Conservation (phyloP, 768 basidiomycete species). For the Lenzites betulinus region DNA sequence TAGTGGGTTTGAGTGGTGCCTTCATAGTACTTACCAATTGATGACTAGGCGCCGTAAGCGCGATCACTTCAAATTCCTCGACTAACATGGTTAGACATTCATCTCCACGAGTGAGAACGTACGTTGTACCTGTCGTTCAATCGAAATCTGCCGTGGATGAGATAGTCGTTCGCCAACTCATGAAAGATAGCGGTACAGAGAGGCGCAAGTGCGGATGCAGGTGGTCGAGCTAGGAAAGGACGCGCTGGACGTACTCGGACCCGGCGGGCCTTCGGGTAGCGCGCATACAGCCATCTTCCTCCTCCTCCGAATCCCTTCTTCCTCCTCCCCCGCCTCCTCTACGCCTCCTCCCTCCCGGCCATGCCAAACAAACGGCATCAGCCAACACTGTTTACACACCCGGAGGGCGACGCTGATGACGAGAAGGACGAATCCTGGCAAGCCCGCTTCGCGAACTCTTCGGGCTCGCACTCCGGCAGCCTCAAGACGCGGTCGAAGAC, state of each 20-base stretch:
- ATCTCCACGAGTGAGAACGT: too few relatives aligned
- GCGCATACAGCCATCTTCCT: background rate
- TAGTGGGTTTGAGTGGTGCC: too few relatives aligned
- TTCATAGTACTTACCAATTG: too few relatives aligned
- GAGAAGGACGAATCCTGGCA: constrained; percentile 52
- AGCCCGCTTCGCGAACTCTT: background rate
- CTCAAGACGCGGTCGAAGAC: constrained; percentile 31
- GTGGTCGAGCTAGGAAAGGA: background rate
- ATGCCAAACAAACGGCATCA: constrained; percentile 55
- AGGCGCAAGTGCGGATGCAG: too few relatives aligned
- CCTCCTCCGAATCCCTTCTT: background rate
- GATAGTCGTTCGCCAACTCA: too few relatives aligned
- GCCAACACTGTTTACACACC: constrained; percentile 69
- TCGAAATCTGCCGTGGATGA: too few relatives aligned
- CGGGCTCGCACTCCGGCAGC: constrained; percentile 23
- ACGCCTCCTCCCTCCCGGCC: constrained; percentile 1
- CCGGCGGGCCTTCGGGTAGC: constrained; percentile 2
- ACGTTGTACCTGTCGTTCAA: too few relatives aligned
- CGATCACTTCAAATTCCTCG: too few relatives aligned
- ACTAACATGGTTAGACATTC: too few relatives aligned
- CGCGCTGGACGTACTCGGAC: background rate
- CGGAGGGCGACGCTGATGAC: constrained; percentile 54
- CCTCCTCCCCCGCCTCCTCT: background rate
- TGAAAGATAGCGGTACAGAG: too few relatives aligned
- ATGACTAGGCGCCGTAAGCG: too few relatives aligned